Evolutionary conservation across 2,329 filamentous ascomycete species (phyloP).

Genomic region (Paracoccidioides brasiliensis): DNA sequence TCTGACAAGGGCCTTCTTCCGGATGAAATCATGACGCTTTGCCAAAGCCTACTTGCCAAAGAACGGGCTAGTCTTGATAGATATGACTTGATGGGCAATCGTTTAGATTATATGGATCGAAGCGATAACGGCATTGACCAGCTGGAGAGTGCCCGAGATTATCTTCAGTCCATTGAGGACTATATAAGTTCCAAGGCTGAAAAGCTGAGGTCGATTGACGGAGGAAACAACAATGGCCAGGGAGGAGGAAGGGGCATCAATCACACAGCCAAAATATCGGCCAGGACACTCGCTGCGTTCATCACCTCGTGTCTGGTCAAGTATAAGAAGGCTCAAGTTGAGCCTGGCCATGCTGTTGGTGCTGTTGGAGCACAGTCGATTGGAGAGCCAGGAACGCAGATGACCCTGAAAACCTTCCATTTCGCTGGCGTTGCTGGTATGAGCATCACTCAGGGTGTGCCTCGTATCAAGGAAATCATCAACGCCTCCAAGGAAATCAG

Average conservation of each 20-base stretch:
- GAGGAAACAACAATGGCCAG: constrained; percentile 17
- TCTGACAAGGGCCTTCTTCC: constrained; percentile 60
- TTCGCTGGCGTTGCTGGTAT: constrained; percentile 98
- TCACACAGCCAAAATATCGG: constrained; percentile 71
- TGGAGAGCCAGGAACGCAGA: constrained; percentile 94
- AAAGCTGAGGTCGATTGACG: constrained; percentile 37
- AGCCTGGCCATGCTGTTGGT: constrained; percentile 90
- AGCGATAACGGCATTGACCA: constrained; percentile 59
- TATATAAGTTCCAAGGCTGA: constrained; percentile 54
- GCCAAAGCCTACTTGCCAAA: constrained; percentile 51
- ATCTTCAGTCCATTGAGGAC: constrained; percentile 62
- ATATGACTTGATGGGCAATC: constrained; percentile 47
- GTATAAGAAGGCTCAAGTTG: constrained; percentile 79
- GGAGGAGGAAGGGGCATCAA: constrained; percentile 36
- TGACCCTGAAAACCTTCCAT: constrained; percentile 99
- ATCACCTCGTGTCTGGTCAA: constrained; percentile 74
- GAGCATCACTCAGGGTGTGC: constrained; percentile 98
- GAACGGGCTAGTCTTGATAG: constrained; percentile 54
- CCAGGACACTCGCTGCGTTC: constrained; percentile 59
- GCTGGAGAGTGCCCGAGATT: constrained; percentile 69
- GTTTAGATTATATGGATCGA: constrained; percentile 56
- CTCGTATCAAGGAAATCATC: constrained; percentile 99
- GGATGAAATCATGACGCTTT: constrained; percentile 56
- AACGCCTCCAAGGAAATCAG: constrained; percentile 91
- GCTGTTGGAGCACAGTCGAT: constrained; percentile 96